phyloP scores from a whole-genome alignment of 2,329 filamentous ascomycete species.

The Pestalotiopsis sp. region DNA sequence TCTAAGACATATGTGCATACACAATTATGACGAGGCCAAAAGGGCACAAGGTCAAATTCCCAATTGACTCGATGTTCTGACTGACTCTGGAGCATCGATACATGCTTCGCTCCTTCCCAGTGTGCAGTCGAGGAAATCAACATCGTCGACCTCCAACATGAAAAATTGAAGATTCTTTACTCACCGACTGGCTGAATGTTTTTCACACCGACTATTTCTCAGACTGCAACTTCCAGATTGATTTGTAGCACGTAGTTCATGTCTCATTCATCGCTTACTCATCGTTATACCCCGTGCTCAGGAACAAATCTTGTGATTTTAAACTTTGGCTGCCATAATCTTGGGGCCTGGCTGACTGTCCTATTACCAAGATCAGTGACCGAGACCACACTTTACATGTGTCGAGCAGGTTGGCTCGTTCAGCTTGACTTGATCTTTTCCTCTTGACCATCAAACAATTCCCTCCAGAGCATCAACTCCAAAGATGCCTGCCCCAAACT shows the following conservation, averaged over 20 bases:
- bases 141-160: no score
- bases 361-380: background rate
- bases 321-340: background rate
- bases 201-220: background rate
- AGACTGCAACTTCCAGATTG: background rate
- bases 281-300: background rate
- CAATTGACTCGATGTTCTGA: no score
- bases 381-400: background rate
- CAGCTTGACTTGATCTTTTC: background rate
- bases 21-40: no score
- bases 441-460: background rate
- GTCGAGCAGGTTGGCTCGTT: background rate
- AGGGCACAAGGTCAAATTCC: no score
- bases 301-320: background rate
- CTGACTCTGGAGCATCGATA: no score
- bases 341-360: background rate
- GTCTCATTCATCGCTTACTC: background rate
- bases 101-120: no score
- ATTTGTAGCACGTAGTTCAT: background rate
- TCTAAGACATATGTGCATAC: background rate
- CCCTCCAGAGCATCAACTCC: background rate
- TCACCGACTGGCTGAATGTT: background rate
- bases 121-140: no score
- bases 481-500: constrained; percentile 24
- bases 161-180: background rate